These are phyloP conservation scores for Musa itinerans DNA, from an alignment of 176 grass and related monocot genomes.

Conservation along the genomic window DNA sequence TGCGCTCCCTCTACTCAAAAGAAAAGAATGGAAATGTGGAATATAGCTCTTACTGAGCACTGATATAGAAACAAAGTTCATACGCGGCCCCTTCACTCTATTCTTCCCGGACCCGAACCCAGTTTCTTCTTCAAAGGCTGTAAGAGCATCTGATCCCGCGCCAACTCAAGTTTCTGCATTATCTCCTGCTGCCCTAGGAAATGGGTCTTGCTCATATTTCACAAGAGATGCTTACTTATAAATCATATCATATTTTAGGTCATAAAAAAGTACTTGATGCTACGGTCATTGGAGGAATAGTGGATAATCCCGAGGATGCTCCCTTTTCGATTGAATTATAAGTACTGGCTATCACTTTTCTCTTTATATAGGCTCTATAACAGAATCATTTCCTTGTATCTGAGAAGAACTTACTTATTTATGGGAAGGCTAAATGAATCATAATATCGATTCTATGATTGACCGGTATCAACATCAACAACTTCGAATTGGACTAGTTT, in stretches of 20 bases:
- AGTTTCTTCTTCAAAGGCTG: too few species aligned
- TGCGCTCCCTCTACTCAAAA: too few species aligned
- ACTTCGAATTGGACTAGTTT: constrained; percentile 6
- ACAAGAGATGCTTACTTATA: not conserved
- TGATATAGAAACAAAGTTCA: too few species aligned
- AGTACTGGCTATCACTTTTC: too few species aligned
- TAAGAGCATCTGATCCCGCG: too few species aligned
- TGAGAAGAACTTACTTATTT: not conserved
- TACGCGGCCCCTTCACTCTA: too few species aligned
- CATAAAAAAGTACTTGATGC: not conserved
- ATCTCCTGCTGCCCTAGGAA: too few species aligned
- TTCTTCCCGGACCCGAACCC: too few species aligned
- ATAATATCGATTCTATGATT: not conserved
- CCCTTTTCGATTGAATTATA: not conserved
- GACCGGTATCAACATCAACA: constrained; percentile 21
- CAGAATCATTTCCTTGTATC: not conserved
- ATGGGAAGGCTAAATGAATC: not conserved
- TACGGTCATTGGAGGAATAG: not conserved
- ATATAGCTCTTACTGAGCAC: too few species aligned
- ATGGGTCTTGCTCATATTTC: too few species aligned
- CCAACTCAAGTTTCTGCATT: too few species aligned
- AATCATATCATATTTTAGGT: not conserved
- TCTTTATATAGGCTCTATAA: not conserved
- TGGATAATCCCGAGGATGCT: not conserved
- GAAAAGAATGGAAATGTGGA: too few species aligned